phyloP scores from a whole-genome alignment of 2,329 filamentous ascomycete genomes.

The Neoascochyta sp. region DNA sequence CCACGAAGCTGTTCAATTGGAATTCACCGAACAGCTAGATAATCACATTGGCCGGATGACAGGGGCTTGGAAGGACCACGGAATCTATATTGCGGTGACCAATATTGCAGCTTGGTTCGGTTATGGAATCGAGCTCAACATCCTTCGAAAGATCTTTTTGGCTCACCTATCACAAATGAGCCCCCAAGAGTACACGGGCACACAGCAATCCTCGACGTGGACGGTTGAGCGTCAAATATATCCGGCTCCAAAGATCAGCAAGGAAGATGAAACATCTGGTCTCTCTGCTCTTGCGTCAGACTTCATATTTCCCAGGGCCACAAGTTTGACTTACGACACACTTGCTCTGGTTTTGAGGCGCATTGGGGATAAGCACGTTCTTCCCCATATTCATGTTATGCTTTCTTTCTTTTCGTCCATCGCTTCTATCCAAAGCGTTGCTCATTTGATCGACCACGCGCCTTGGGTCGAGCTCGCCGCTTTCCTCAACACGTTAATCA shows the following conservation, averaged over 20 bases:
- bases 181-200: conserved; percentile 8
- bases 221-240: conserved; percentile 13
- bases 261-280: conserved; percentile 15
- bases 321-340: conserved; percentile 44
- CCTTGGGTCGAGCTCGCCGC: conserved; percentile 54
- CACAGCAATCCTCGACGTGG: conserved; percentile 16
- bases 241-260: conserved; percentile 10
- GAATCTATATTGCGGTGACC: conserved; percentile 56
- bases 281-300: conserved; percentile 12
- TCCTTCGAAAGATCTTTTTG: conserved; percentile 30
- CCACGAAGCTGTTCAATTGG: conserved; percentile 45
- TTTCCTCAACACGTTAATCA: conserved; percentile 53
- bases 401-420: conserved; percentile 56
- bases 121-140: conserved; percentile 49
- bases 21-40: conserved; percentile 56
- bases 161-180: conserved; percentile 6
- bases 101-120: conserved; percentile 53
- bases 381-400: conserved; percentile 61
- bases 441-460: conserved; percentile 33
- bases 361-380: conserved; percentile 55
- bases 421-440: conserved; percentile 37
- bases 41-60: conserved; percentile 53
- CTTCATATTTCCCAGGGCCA: conserved; percentile 33
- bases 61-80: conserved; percentile 55
- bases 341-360: conserved; percentile 50